phyloP scores from a whole-genome alignment of 805 yeast species.

The Teunomyces pallodes region DNA sequence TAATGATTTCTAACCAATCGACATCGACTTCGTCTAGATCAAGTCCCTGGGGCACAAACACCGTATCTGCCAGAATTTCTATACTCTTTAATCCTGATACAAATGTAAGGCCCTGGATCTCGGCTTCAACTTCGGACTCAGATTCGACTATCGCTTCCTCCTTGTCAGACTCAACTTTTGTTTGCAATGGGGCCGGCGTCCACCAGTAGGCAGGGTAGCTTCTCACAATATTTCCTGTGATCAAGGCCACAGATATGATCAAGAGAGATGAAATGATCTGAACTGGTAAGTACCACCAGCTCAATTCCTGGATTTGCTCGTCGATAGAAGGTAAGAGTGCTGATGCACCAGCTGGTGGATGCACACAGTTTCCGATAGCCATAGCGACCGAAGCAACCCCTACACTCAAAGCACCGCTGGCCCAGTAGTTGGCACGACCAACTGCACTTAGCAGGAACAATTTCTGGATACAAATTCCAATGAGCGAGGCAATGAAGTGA shows the following conservation, averaged over 20 bases:
- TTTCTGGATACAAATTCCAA: slow-evolving; percentile 55
- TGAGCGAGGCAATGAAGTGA: slow-evolving; percentile 49
- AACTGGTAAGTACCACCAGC: slow-evolving; percentile 66
- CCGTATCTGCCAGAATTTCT: slow-evolving; percentile 13
- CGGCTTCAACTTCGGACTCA: not conserved
- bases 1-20: slow-evolving; percentile 22
- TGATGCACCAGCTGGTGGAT: slow-evolving; percentile 74
- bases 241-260: slow-evolving; percentile 47
- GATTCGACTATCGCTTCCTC: not conserved
- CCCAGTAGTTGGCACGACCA: slow-evolving; percentile 51
- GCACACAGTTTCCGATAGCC: slow-evolving; percentile 55
- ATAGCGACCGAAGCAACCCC: slow-evolving; percentile 52
- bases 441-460: slow-evolving; percentile 45
- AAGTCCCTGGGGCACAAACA: slow-evolving; percentile 22
- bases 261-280: slow-evolving; percentile 50
- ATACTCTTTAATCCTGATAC: slow-evolving; percentile 13
- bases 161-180: not conserved
- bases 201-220: slow-evolving; percentile 63
- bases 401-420: slow-evolving; percentile 57
- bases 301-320: slow-evolving; percentile 42
- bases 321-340: slow-evolving; percentile 58
- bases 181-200: slow-evolving; percentile 33
- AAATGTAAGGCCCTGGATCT: slow-evolving; percentile 11
- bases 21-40: slow-evolving; percentile 24
- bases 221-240: slow-evolving; percentile 53